Evolutionary conservation across 495 filamentous ascomycete genomes (phyloP), one percentile per base, ranked within the genome.

Genomic region (Echria macrotheca): DNA sequence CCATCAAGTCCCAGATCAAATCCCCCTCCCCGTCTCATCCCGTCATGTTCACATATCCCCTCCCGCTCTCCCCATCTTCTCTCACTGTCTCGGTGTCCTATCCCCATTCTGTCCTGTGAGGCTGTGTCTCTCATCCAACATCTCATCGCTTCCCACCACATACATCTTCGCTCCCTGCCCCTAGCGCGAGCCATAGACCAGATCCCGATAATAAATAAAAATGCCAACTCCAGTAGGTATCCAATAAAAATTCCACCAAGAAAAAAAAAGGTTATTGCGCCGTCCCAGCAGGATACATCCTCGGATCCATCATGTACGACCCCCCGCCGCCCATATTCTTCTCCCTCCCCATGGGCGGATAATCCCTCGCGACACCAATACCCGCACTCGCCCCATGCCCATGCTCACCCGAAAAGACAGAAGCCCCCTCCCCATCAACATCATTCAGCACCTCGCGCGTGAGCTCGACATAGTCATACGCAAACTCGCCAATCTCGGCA

Each of bases 381-480:
- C n/a, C n/a, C n/a, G n/a, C n/a, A n/a, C n/a, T n/a, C n/a, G n/a
- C n/a, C n/a, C n/a, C n/a, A n/a, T n/a, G n/a, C n/a, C n/a, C n/a
- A 17, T 38, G 43, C 17, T 54, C 51, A 4, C 29, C 26, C 1
- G 57, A 60, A 44, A 65, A 75, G 35, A 68, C 53, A 42, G 69
- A 71, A n/a, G 35, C 61, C 15, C 52, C 57, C 42, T 73, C 71
- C 14, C 46, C 63, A 12, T 72, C 74, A n/a, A 79, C 75, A 9
- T 82, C 72, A 54, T 80, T 82, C 50, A 87, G 71, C 39, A 95
- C 83, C 56, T 96, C 93, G 43, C 91, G 80, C 31, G 81, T 86
- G 50, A 96, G 73, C 70, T 97, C 91, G 55, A 97, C 91, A 57
- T 95, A 97, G 66, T 97, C 93, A 73, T 98, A 98, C 5, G 93